Percentiles rank a stretch among this genome's conserved stretches.
Conservation (phyloP, 495 filamentous ascomycete genomes). For the Penicillium atrosanguineum region DNA sequence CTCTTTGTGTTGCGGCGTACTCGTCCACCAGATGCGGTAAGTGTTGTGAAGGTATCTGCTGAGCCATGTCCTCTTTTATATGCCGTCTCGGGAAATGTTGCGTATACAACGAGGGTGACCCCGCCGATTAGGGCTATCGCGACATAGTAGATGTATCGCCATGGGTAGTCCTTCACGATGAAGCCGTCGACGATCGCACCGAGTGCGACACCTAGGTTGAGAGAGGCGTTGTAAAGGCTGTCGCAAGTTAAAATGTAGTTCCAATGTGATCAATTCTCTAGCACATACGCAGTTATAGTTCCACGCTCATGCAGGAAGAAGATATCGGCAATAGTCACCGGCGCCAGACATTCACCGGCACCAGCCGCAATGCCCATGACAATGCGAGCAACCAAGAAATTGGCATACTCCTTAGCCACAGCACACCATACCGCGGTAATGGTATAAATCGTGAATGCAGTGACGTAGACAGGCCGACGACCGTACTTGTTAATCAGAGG, state of each 20-base stretch:
- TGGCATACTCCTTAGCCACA: constrained; percentile 40
- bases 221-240: too few species aligned
- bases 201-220: too few species aligned
- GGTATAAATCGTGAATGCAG: constrained; percentile 45
- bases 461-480: constrained; percentile 50
- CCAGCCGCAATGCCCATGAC: constrained; percentile 51
- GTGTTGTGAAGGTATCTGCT: too few species aligned
- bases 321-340: constrained; percentile 53
- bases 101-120: constrained; percentile 9
- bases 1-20: neutral
- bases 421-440: constrained; percentile 44
- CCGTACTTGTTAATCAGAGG: constrained; percentile 55
- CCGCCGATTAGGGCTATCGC: constrained; percentile 42
- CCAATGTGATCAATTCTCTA: constrained; percentile 46
- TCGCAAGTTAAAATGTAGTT: constrained; percentile 24
- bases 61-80: constrained; percentile 16
- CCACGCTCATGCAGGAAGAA: constrained; percentile 61
- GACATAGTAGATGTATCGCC: constrained; percentile 53
- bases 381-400: constrained; percentile 45
- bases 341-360: constrained; percentile 52
- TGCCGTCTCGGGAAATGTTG: constrained; percentile 47
- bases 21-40: too few species aligned
- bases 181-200: constrained; percentile 48
- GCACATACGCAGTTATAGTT: constrained; percentile 37
- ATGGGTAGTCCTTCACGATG: constrained; percentile 43